A percentile compares a stretch with the other conserved stretches of the same genome.
phyloP scores from a whole-genome alignment of 2,329 filamentous ascomycete genomes.

The Furcasterigmium sp. region DNA sequence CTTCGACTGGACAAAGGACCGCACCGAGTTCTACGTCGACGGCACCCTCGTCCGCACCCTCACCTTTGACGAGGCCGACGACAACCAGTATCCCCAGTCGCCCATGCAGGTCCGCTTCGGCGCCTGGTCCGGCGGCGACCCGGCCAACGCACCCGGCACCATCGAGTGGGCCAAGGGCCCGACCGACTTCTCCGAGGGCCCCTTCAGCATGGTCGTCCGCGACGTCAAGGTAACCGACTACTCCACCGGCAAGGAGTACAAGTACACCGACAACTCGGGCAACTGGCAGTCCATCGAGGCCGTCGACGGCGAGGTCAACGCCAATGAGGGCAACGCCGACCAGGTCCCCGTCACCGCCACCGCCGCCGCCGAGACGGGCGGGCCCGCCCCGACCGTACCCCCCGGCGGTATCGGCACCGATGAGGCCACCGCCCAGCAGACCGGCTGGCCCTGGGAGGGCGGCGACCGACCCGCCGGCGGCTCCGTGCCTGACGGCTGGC shows the following conservation, averaged over 20 bases:
- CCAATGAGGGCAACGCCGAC: conserved; percentile 53
- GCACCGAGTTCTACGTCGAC: conserved; percentile 84
- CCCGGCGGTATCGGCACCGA: conserved; percentile 62
- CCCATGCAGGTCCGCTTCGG: conserved; percentile 95
- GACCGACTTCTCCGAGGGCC: conserved; percentile 78
- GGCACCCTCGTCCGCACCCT: conserved; percentile 73
- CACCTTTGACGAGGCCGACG: conserved; percentile 60
- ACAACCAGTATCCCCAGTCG: conserved; percentile 82
- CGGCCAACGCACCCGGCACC: conserved; percentile 72
- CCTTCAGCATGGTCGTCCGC: conserved; percentile 81
- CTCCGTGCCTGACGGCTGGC: conserved; percentile 72
- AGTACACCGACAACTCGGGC: conserved; percentile 73
- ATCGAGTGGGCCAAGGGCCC: conserved; percentile 84
- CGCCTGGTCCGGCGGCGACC: conserved; percentile 85
- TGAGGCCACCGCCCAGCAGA: conserved; percentile 48
- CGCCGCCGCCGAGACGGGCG: conserved; percentile 59
- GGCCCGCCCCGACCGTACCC: conserved; percentile 60
- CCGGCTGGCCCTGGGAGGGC: conserved; percentile 65
- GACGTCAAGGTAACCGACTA: conserved; percentile 80
- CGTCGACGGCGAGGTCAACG: conserved; percentile 72
- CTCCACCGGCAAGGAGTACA: conserved; percentile 82
- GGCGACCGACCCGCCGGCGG: conserved; percentile 46
- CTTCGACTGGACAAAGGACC: conserved; percentile 82
- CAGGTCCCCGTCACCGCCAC: conserved; percentile 46
- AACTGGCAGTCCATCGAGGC: conserved; percentile 78